Evolutionary conservation across 139 green algal genomes (phyloP), one percentile per base, ranked within the genome.

Genomic region (Ettlia oleoabundans): DNA sequence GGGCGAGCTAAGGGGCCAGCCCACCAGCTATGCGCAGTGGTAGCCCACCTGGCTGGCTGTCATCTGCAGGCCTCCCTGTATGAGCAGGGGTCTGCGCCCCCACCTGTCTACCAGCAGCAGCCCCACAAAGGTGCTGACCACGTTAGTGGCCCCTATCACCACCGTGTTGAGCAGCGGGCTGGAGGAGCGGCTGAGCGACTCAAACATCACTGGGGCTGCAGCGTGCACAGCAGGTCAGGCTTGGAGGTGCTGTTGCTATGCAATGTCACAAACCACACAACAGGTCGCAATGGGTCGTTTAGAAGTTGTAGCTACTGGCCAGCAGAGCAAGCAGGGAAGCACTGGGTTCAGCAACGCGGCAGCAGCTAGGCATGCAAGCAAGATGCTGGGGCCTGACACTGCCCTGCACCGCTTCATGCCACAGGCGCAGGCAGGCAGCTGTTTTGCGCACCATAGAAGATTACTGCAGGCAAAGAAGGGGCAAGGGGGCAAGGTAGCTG

Each of bases 31-130:
- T n/a, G n/a, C n/a, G n/a, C n/a, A n/a, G n/a, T n/a, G n/a, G n/a
- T n/a, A n/a, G 38, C 82, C 22, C n/a, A 90, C 81, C 86, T 92
- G 84, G 64, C 63, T 78, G 26, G 88, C 43, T n/a, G 89, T 47
- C 91, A 94, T 94, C 85, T 93, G 88, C 5, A 92, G 38, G 22
- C 91, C 92, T 2, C 87, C 92, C 66, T 88, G 68, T 19, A 95
- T 76, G 42, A 95, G 90, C 61, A 95, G 80, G 30, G 80, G 52
- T 24, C 65, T 47, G 30, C 91, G 73, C n/a, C 91, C 89, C 5
- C 85, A 58, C 22, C 51, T 32, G 77, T 95, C 91, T 13, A 94
- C 92, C 32, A 81, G 62, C 28, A 87, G 84, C 35, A 96, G 82
- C 10, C 86, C 84, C 8, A 94, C 88, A 26, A 93, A 76, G 8